These are phyloP conservation scores for Geranomyces michiganensis DNA, from an alignment of 192 early-diverging fungal genomes.

Conservation along the genomic window DNA sequence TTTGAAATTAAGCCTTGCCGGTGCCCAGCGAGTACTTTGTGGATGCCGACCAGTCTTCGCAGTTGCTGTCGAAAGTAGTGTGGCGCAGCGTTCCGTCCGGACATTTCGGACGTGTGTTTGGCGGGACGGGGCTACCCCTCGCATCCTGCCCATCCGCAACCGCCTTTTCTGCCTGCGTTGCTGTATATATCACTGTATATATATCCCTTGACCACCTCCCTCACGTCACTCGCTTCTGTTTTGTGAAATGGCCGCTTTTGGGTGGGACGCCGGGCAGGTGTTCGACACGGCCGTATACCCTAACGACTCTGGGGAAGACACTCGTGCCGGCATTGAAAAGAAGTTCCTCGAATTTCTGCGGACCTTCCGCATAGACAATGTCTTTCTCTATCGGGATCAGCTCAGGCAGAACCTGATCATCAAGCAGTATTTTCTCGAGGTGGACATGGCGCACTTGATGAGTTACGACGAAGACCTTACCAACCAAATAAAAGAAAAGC, in stretches of 20 bases:
- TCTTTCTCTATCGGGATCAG: slow-evolving; percentile 91
- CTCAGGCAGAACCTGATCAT: slow-evolving; percentile 80
- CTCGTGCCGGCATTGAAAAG: slow-evolving; percentile 55
- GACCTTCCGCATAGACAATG: slow-evolving; percentile 81
- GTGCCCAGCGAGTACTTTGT: no score
- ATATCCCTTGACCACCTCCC: no score
- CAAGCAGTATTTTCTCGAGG: slow-evolving; percentile 78
- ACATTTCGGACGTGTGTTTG: no score
- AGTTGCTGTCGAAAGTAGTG: no score
- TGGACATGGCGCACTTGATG: slow-evolving; percentile 85
- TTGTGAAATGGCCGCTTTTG: slow-evolving; percentile 49
- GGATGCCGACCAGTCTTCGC: no score
- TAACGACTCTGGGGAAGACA: slow-evolving; percentile 44
- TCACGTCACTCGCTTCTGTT: no score
- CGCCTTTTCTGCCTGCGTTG: no score
- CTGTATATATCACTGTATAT: no score
- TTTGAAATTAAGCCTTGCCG: no score
- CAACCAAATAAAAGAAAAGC: slow-evolving; percentile 75
- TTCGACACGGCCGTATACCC: slow-evolving; percentile 60
- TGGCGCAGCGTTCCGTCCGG: no score
- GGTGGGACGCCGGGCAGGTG: slow-evolving; percentile 83
- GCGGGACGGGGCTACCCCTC: no score
- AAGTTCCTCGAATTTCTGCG: slow-evolving; percentile 81
- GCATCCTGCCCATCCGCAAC: no score
- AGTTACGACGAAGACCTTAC: slow-evolving; percentile 84